Conservation (phyloP, 345 rosid species). For the Eucalyptus marginata region DNA sequence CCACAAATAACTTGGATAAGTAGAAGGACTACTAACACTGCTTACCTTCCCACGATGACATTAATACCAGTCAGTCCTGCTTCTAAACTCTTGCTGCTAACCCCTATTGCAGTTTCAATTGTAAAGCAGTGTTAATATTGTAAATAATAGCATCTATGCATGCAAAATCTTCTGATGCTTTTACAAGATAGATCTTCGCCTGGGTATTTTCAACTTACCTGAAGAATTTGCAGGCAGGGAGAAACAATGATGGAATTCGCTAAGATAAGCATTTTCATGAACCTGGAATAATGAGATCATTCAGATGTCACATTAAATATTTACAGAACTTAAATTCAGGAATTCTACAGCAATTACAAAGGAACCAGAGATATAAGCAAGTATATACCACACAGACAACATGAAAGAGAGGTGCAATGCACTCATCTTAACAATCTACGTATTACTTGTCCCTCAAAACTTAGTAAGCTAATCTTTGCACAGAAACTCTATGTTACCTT, state of each 20-base stretch:
- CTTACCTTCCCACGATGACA: slow-evolving; percentile 68
- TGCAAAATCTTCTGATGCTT: neutral
- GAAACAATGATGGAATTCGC: slow-evolving; percentile 93
- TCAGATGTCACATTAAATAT: neutral
- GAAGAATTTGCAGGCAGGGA: slow-evolving; percentile 66
- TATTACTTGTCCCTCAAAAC: neutral
- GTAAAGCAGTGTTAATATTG: neutral
- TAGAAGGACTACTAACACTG: neutral
- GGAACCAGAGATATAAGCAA: neutral
- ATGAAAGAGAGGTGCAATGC: neutral
- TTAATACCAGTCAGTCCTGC: slow-evolving; percentile 72
- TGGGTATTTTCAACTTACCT: slow-evolving; percentile 10
- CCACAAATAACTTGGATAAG: neutral
- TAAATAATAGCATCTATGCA: neutral
- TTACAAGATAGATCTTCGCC: neutral
- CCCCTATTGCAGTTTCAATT: slow-evolving; percentile 9
- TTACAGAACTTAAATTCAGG: neutral
- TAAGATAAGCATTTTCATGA: slow-evolving; percentile 91
- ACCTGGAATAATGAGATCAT: slow-evolving; percentile 31
- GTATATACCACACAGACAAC: neutral
- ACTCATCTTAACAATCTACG: neutral
- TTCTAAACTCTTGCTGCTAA: slow-evolving; percentile 34
- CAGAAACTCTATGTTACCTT: neutral
- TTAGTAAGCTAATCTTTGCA: neutral
- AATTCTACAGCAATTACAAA: neutral